These are phyloP conservation scores for Insectozyma bohioensis DNA, from an alignment of 1,139 yeast species.

Conservation along the genomic window DNA sequence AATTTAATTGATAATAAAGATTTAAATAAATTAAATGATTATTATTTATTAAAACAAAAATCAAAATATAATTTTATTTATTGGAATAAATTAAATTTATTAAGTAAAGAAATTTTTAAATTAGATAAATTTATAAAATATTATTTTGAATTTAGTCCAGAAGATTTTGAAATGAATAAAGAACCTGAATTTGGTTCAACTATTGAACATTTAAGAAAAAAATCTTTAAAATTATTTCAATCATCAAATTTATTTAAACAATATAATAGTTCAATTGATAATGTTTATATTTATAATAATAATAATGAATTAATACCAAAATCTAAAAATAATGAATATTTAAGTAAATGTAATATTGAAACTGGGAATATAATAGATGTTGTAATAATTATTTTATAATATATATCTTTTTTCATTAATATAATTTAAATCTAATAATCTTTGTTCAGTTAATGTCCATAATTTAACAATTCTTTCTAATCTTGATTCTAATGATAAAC, in stretches of 20 bases:
- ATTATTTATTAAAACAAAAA: slow-evolving; percentile 28
- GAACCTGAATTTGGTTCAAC: slow-evolving; percentile 73
- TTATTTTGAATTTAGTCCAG: slow-evolving; percentile 79
- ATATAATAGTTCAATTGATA: slow-evolving; percentile 17
- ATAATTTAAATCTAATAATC: slow-evolving; percentile 39
- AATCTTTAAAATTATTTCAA: slow-evolving; percentile 51
- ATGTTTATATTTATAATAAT: slow-evolving; percentile 34
- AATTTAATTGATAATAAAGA: slow-evolving; percentile 33
- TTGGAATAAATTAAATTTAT: slow-evolving; percentile 29
- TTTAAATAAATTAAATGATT: slow-evolving; percentile 21
- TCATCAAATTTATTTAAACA: slow-evolving; percentile 46
- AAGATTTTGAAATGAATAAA: slow-evolving; percentile 59
- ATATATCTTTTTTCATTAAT: slow-evolving; percentile 29
- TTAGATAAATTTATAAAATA: slow-evolving; percentile 48
- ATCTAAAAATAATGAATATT: slow-evolving; percentile 44
- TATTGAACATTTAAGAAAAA: slow-evolving; percentile 57
- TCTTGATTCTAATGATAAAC: slow-evolving; percentile 42
- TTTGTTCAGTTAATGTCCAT: slow-evolving; percentile 62
- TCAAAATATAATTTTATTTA: slow-evolving; percentile 28
- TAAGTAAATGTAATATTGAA: slow-evolving; percentile 62
- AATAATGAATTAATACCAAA: slow-evolving; percentile 24
- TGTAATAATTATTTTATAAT: slow-evolving; percentile 27
- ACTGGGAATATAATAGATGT: slow-evolving; percentile 64
- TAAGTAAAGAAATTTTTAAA: slow-evolving; percentile 22
- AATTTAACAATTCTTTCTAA: slow-evolving; percentile 56